phyloP scores from a whole-genome alignment of 208 protist species.

The Crithidia bombi region DNA sequence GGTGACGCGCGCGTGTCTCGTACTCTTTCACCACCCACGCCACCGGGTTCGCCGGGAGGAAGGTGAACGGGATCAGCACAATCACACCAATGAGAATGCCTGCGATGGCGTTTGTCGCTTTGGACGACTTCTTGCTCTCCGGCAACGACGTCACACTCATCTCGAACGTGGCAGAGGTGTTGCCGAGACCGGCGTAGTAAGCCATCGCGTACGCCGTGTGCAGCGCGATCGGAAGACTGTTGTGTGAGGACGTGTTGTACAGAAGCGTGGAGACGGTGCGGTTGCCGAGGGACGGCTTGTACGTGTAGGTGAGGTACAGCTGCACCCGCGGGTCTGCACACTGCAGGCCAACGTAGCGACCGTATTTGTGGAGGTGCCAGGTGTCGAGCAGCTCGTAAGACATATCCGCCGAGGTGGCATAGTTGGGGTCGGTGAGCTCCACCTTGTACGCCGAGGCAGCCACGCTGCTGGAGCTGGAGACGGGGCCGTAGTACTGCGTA shows the following conservation, averaged over 20 bases:
- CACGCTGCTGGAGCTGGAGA: conserved; percentile 1
- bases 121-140: conserved; percentile 5
- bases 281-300: conserved; percentile 16
- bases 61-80: conserved; percentile 74
- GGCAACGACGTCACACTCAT: conserved; percentile 32
- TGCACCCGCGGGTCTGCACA: conserved; percentile 30
- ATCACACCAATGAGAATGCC: conserved; percentile 49
- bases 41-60: conserved; percentile 69
- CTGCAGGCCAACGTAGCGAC: conserved; percentile 39
- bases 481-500: conserved; percentile 26
- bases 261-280: conserved; percentile 27
- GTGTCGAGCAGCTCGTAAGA: conserved; percentile 41
- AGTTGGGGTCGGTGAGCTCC: conserved; percentile 26
- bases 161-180: conserved; percentile 15
- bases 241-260: conserved; percentile 48
- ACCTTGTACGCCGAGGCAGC: conserved; percentile 4
- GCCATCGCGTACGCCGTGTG: conserved; percentile 22
- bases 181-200: conserved; percentile 28
- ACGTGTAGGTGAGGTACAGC: conserved; percentile 14
- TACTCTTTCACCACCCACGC: conserved; percentile 82
- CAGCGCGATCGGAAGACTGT: conserved; percentile 41
- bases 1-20: conserved; percentile 66
- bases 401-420: conserved; percentile 24
- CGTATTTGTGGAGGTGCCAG: conserved; percentile 33
- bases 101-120: conserved; percentile 12